A percentile compares a stretch with the other conserved stretches of the same genome.
phyloP scores from a whole-genome alignment of 805 yeast genomes.

The Yamadazyma laniorum region DNA sequence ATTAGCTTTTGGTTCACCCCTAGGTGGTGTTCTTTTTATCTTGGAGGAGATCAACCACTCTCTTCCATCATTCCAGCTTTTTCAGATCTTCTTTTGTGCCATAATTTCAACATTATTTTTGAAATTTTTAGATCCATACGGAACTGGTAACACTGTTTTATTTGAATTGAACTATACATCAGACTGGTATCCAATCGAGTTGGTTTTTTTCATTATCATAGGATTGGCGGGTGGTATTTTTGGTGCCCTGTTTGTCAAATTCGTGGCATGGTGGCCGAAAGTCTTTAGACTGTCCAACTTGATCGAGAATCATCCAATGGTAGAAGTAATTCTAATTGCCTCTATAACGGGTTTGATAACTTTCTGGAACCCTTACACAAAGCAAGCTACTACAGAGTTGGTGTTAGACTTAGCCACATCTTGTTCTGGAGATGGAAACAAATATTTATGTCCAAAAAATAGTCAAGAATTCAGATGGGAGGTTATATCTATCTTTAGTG shows the following conservation, averaged over 20 bases:
- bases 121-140: slow-evolving; percentile 55
- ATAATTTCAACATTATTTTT: slow-evolving; percentile 51
- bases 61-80: slow-evolving; percentile 52
- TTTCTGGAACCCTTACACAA: slow-evolving; percentile 49
- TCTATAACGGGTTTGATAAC: slow-evolving; percentile 46
- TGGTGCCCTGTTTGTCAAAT: slow-evolving; percentile 50
- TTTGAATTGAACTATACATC: slow-evolving; percentile 50
- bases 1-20: slow-evolving; percentile 58
- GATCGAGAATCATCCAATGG: slow-evolving; percentile 37
- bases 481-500: slow-evolving; percentile 33
- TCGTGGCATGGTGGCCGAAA: slow-evolving; percentile 46
- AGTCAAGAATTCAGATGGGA: slow-evolving; percentile 28
- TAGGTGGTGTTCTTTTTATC: slow-evolving; percentile 57
- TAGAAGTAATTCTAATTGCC: slow-evolving; percentile 47
- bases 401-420: slow-evolving; percentile 51
- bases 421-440: slow-evolving; percentile 34
- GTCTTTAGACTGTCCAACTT: slow-evolving; percentile 30
- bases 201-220: slow-evolving; percentile 43
- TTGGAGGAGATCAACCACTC: slow-evolving; percentile 58
- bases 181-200: slow-evolving; percentile 52
- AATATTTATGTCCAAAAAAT: slow-evolving; percentile 29
- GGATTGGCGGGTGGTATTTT: slow-evolving; percentile 55
- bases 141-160: slow-evolving; percentile 56
- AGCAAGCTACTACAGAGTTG: slow-evolving; percentile 49
- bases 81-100: slow-evolving; percentile 56